Base-by-base conservation (phyloP, 495 filamentous ascomycete genomes). In the Extremus antarcticus region DNA sequence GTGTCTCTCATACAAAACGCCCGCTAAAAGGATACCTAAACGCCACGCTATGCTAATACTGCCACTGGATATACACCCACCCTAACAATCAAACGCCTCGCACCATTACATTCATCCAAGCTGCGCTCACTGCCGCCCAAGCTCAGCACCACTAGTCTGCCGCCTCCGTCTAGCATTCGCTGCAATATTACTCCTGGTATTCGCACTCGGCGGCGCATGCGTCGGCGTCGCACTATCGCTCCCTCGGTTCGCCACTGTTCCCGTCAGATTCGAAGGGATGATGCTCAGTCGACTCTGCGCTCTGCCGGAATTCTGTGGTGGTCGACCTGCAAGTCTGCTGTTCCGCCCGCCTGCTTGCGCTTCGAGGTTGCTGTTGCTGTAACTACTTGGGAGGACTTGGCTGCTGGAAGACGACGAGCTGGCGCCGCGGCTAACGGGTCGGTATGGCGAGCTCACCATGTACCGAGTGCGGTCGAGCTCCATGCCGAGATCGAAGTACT, bases 401-500 rank as follows among this genome's bases (percentile, higher is more conserved):
- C 17, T 43, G 32, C 29, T 52, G 29, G 38, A 38, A n/a, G 50
- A 22, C 20, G 51, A 53, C 16, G n/a, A 19, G 40, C 47, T 51
- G 2, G 50, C 54, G 47, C 63, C 65, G 2, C 62, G 48, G 47
- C 60, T 67, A 0, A 49, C 48, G 23, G 62, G 65, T 2, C 65
- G 54, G 49, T 61, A 63, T 0, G 60, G 57, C 51, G 65, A 61
- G 32, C 50, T 48, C 4, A 54, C 39, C 40, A 50, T 19, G 15
- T 58, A 29, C 17, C 48, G 35, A 11, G 56, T 9, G 17, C 54
- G 43, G 11, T 53, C 21, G 15, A 57, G 25, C 22, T 64, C 56
- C 25, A 63, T 43, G 25, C 54, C 51, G 13, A 51, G 22, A 23
- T 66, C 64, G 29, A 65, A 64, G 51, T 56, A 62, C 8, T 22